These are phyloP conservation scores for Lagerstroemia speciosa DNA, from an alignment of 345 rosid genomes.

Conservation along the genomic window DNA sequence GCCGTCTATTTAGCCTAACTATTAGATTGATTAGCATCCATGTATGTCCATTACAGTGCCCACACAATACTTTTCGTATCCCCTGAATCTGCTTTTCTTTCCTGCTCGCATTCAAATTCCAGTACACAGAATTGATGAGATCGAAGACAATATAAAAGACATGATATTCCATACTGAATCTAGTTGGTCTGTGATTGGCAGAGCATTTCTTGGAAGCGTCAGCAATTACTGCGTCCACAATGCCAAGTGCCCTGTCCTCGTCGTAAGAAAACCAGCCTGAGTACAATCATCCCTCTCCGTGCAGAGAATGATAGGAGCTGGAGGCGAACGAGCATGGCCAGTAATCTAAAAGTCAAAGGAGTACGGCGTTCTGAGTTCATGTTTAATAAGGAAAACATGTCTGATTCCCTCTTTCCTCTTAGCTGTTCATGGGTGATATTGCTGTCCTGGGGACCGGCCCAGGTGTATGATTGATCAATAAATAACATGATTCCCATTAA, in stretches of 20 bases:
- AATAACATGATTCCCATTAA: neutral
- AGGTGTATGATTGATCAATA: neutral
- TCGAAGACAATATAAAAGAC: neutral
- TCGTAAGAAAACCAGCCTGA: slow-evolving; percentile 10
- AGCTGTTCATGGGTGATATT: neutral
- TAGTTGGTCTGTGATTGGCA: neutral
- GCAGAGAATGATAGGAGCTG: neutral
- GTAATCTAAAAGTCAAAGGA: neutral
- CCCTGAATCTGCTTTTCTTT: neutral
- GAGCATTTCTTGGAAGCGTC: slow-evolving; percentile 9
- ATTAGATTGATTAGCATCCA: neutral
- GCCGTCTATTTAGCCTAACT: neutral
- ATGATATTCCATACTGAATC: neutral
- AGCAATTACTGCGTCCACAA: slow-evolving; percentile 11
- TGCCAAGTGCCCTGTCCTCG: slow-evolving; percentile 11
- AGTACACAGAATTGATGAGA: neutral
- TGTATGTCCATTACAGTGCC: neutral
- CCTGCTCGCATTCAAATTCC: neutral
- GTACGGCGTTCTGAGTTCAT: neutral
- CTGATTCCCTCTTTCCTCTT: neutral
- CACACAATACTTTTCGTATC: no score
- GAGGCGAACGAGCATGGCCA: neutral
- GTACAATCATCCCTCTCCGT: neutral
- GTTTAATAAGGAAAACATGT: neutral
- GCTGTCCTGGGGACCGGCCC: neutral